Base-by-base conservation (phyloP, 1,284 basidiomycete species). In the Grifola frondosa region DNA sequence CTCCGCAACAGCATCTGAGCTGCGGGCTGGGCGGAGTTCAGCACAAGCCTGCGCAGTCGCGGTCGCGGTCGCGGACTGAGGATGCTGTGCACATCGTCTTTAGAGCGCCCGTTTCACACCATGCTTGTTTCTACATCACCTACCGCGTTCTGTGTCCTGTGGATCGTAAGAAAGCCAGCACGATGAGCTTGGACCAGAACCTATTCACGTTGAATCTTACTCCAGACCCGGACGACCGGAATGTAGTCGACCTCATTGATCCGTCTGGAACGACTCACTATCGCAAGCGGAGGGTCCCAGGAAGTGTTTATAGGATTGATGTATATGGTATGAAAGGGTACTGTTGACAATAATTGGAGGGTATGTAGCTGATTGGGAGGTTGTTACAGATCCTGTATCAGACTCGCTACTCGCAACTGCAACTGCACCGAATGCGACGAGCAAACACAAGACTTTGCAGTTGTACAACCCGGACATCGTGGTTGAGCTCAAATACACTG, bases 161-260 rank as follows among this genome's bases (percentile, higher is more conserved):
- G n/a, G n/a, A n/a, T 17, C 30, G 6, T 31, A 6, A 6, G 30
- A n/a, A 6, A 6, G 7, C 33, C 7, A n/a, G 16, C 17, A 30
- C 12, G 37, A 88, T 88, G 86, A 87, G 82, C 54, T 69, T 90
- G 36, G 86, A 88, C 59, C 76, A 86, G 61, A 90, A 90, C 61
- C 70, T 91, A 6, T 91, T 90, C 66, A 90, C 88, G 3, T 77
- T 91, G 39, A 66, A 75, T 50, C 65, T 90, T 44, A 73, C 74
- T 0, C 77, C 77, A 6, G 77, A 75, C 56, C 64, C 77, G 44
- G 74, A 80, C 21, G 72, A 81, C 48, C 73, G 77, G 15, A 69
- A 71, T 52, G 73, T 84, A 17, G 61, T 82, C 28, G 87, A 91
- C 60, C 77, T 91, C 33, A 67, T 78, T 12, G 85, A 88, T 56